phyloP scores from a whole-genome alignment of 2,329 filamentous ascomycete genomes.

The Berkeleyomyces rouxiae region DNA sequence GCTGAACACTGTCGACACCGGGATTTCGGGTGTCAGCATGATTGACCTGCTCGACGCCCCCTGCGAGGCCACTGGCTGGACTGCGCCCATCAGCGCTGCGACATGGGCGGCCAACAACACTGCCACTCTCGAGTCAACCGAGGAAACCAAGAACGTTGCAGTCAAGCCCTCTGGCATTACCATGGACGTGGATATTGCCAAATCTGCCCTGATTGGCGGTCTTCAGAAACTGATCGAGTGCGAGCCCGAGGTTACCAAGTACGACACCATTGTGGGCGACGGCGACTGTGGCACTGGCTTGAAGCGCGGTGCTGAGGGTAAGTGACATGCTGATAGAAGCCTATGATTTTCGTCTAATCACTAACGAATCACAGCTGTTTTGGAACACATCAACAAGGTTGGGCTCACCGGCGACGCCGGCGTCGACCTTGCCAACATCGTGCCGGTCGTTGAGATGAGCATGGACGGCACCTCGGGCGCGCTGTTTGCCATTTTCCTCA shows the following conservation, averaged over 20 bases:
- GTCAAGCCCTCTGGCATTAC: constrained; percentile 31
- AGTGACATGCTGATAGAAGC: constrained; percentile 13
- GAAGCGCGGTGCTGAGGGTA: constrained; percentile 69
- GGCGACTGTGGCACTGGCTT: constrained; percentile 80
- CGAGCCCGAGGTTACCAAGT: constrained; percentile 56
- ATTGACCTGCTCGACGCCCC: constrained; percentile 54
- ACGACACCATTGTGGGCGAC: constrained; percentile 73
- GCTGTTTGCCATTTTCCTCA: constrained; percentile 69
- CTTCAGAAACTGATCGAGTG: constrained; percentile 46
- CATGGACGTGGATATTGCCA: constrained; percentile 35
- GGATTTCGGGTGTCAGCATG: constrained; percentile 43
- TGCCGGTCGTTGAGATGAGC: constrained; percentile 36
- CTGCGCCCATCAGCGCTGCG: constrained; percentile 41
- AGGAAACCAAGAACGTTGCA: constrained; percentile 22
- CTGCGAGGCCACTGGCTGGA: constrained; percentile 54
- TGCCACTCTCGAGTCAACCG: constrained; percentile 20
- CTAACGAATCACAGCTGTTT: constrained; percentile 28
- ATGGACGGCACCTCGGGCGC: constrained; percentile 49
- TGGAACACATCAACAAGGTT: constrained; percentile 30
- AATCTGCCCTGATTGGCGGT: constrained; percentile 36
- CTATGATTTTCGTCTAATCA: neutral
- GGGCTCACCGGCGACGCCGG: constrained; percentile 35
- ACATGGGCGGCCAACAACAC: constrained; percentile 46
- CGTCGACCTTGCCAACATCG: constrained; percentile 34
- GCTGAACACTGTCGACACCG: constrained; percentile 44